Evolutionary conservation across 2,329 filamentous ascomycete species (phyloP), one percentile per base, ranked within the genome.

Genomic region (Exophiala alcalophila): DNA sequence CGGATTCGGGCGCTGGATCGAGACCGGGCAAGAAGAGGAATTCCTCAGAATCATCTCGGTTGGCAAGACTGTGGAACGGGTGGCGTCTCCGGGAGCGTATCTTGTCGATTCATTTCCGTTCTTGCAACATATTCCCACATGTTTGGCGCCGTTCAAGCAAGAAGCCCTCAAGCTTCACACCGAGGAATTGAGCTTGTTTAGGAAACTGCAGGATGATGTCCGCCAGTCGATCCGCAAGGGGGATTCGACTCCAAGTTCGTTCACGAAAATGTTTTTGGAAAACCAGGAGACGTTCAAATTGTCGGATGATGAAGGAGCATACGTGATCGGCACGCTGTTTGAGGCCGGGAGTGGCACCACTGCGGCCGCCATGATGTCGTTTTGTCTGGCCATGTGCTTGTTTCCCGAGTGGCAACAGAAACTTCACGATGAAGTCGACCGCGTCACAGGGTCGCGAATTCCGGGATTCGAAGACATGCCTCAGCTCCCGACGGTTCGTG

Each of bases 181-280:
- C 14, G 40, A 54, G 5, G 44, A 69, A 8, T 35, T 45, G 1
- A 53, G 63, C 4, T 54, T 61, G 8, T 59, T 59, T 2, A 0
- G 74, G 68, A 49, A 55, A 50, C 3, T 70, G 69, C 33, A 52
- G 60, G 10, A 55, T 56, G 4, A 53, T 55, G 3, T 73, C 66
- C 0, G 70, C 65, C 24, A 44, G 71, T 0, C 66, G 66, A 38
- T 48, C n/a, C 19, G 25, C 8, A 29, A 26, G 7, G 35, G 32
- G n/a, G 34, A 21, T 4, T 30, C 30, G 6, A n/a, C n/a, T n/a
- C 0, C 60, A 63, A 15, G 54, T 63, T 6, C 57, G 71, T 8
- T 56, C 65, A 19, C 50, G 61, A 3, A 57, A 56, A 2, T 53
- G 55, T n/a, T 27, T 50, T 0, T 63, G 62, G 6, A 53, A 59